phyloP scores from a whole-genome alignment of 2,329 filamentous ascomycete species.

The Cytospora paraplurivora region DNA sequence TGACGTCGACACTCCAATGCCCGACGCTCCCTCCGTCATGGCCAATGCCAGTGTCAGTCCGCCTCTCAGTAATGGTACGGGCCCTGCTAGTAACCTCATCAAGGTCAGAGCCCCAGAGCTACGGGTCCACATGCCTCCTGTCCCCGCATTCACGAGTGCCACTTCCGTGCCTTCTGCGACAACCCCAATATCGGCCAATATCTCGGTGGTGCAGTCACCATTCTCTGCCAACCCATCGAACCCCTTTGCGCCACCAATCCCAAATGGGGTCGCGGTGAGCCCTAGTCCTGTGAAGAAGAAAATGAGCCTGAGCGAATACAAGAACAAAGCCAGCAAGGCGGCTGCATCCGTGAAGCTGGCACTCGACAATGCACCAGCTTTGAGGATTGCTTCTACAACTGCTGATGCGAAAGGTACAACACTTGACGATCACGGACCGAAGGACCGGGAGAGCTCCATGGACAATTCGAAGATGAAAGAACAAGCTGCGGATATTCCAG shows the following conservation, averaged over 20 bases:
- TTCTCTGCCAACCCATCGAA: slow-evolving; percentile 46
- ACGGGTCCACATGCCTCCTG: slow-evolving; percentile 59
- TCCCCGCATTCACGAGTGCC: slow-evolving; percentile 51
- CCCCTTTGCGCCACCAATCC: slow-evolving; percentile 45
- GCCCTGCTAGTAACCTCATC: slow-evolving; percentile 23
- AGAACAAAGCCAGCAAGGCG: slow-evolving; percentile 59
- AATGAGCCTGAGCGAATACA: slow-evolving; percentile 67
- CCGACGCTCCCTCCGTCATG: slow-evolving; percentile 39
- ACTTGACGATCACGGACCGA: slow-evolving; percentile 24
- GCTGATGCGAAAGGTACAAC: slow-evolving; percentile 45
- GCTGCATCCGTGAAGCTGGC: slow-evolving; percentile 37
- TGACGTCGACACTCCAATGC: slow-evolving; percentile 36
- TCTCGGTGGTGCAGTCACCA: slow-evolving; percentile 52
- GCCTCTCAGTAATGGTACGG: slow-evolving; percentile 26
- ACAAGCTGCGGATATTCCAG: not conserved
- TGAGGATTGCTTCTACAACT: slow-evolving; percentile 43
- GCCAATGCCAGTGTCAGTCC: slow-evolving; percentile 30
- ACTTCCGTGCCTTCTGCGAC: slow-evolving; percentile 39
- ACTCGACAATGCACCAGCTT: slow-evolving; percentile 40
- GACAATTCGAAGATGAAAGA: slow-evolving; percentile 4
- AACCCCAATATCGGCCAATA: slow-evolving; percentile 51
- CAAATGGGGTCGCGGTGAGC: slow-evolving; percentile 49
- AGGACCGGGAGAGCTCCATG: slow-evolving; percentile 3
- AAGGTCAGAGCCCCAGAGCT: slow-evolving; percentile 50
- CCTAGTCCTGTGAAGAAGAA: slow-evolving; percentile 69